Conservation (phyloP, 768 basidiomycete species). For the Wakefieldia striispora region DNA sequence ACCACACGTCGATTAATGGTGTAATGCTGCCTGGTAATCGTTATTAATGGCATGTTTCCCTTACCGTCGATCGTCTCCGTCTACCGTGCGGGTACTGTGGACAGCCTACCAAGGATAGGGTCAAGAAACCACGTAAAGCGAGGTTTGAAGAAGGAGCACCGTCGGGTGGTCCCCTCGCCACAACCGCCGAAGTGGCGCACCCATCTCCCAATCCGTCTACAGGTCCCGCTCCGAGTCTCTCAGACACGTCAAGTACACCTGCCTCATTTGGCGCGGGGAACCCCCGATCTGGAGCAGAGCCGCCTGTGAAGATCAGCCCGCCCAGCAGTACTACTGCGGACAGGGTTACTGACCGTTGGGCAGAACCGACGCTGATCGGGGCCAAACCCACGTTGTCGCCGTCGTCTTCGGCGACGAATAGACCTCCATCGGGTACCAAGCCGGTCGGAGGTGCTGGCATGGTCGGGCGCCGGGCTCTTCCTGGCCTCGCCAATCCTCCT, state of each 20-base stretch:
- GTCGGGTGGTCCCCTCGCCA: neutral
- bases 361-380: slow-evolving; percentile 32
- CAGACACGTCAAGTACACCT: neutral
- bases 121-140: slow-evolving; percentile 61
- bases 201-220: slow-evolving; percentile 3
- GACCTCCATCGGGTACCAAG: slow-evolving; percentile 9
- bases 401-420: neutral
- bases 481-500: slow-evolving; percentile 34
- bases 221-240: slow-evolving; percentile 1
- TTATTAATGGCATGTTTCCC: slow-evolving; percentile 27
- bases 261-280: neutral
- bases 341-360: slow-evolving; percentile 32
- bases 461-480: slow-evolving; percentile 42
- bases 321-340: slow-evolving; percentile 5
- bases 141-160: slow-evolving; percentile 17
- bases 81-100: slow-evolving; percentile 8
- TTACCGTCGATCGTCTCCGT: slow-evolving; percentile 10
- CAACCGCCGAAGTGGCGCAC: neutral
- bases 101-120: slow-evolving; percentile 75
- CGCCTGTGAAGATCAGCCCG: slow-evolving; percentile 6
- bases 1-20: slow-evolving; percentile 31
- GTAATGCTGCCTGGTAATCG: slow-evolving; percentile 27
- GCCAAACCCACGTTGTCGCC: slow-evolving; percentile 21
- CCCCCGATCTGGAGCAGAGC: neutral
- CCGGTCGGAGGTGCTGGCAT: slow-evolving; percentile 24